phyloP scores from a whole-genome alignment of 306 rosid genomes.

The Pyrus betulifolia region DNA sequence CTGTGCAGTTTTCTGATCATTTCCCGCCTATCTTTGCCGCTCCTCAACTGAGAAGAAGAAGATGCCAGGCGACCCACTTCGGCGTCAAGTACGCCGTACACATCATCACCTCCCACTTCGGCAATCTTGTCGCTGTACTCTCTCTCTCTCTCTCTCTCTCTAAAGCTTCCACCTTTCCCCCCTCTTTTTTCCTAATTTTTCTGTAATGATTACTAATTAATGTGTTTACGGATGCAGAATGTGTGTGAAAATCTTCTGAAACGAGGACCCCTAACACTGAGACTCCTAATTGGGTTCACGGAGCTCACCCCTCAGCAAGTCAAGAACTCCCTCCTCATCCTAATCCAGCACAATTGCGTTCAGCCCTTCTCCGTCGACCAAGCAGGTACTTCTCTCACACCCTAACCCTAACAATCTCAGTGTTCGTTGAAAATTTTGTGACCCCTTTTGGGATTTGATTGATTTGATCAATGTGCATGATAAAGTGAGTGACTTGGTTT shows the following conservation, averaged over 20 bases:
- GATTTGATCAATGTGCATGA: neutral
- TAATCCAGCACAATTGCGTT: constrained; percentile 82
- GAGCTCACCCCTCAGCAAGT: constrained; percentile 58
- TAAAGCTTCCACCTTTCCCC: neutral
- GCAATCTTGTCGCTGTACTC: constrained; percentile 64
- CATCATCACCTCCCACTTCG: constrained; percentile 74
- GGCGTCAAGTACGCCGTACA: constrained; percentile 68
- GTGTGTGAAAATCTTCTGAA: constrained; percentile 62
- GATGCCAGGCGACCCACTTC: constrained; percentile 39
- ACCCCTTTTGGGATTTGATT: neutral
- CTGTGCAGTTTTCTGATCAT: neutral
- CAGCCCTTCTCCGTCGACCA: constrained; percentile 44
- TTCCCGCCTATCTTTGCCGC: constrained; percentile 10
- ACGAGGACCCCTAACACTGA: constrained; percentile 47
- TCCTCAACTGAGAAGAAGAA: neutral
- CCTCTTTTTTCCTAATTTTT: neutral
- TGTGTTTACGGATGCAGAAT: constrained; percentile 36
- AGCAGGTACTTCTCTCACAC: constrained; percentile 10
- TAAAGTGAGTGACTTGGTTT: neutral
- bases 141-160: neutral
- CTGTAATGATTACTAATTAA: neutral
- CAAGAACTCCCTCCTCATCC: constrained; percentile 70
- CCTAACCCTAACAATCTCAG: neutral
- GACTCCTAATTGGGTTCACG: constrained; percentile 40
- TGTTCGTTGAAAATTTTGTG: neutral